Evolutionary conservation across 2,329 filamentous ascomycete species (phyloP).

Genomic region (Botrytis fragariae): DNA sequence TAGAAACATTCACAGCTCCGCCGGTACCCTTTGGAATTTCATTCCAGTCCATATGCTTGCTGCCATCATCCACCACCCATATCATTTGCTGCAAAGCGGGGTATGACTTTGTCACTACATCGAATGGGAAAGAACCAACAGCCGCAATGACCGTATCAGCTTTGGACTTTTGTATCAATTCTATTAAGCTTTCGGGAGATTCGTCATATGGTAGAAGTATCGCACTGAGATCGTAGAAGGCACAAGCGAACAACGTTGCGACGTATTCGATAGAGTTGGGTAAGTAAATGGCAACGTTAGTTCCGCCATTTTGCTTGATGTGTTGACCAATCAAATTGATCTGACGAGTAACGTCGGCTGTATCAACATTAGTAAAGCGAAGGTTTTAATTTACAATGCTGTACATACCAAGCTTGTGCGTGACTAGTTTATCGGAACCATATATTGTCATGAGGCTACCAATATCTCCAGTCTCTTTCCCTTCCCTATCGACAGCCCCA

Average conservation of each 20-base stretch:
- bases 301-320: slow-evolving; percentile 67
- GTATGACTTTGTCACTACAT: slow-evolving; percentile 66
- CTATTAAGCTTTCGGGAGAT: slow-evolving; percentile 63
- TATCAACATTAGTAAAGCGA: slow-evolving; percentile 28
- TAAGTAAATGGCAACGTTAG: slow-evolving; percentile 82
- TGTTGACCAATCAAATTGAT: slow-evolving; percentile 85
- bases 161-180: slow-evolving; percentile 68
- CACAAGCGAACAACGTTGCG: slow-evolving; percentile 77
- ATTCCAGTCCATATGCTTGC: slow-evolving; percentile 92
- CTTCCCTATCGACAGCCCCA: slow-evolving; percentile 63
- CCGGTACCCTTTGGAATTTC: slow-evolving; percentile 77
- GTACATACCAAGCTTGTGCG: slow-evolving; percentile 62
- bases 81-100: slow-evolving; percentile 73
- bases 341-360: slow-evolving; percentile 73
- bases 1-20: slow-evolving; percentile 74
- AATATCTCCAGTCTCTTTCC: slow-evolving; percentile 55
- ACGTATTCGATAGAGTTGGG: slow-evolving; percentile 92
- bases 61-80: slow-evolving; percentile 91
- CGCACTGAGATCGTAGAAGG: slow-evolving; percentile 79
- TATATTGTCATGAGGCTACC: slow-evolving; percentile 76
- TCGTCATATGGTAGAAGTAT: slow-evolving; percentile 83
- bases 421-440: slow-evolving; percentile 70
- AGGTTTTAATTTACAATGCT: not conserved
- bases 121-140: slow-evolving; percentile 82
- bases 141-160: slow-evolving; percentile 81